Evolutionary conservation across 2,329 filamentous ascomycete genomes (phyloP), one percentile per base, ranked within the genome.

Genomic region (Colletotrichum destructivum): DNA sequence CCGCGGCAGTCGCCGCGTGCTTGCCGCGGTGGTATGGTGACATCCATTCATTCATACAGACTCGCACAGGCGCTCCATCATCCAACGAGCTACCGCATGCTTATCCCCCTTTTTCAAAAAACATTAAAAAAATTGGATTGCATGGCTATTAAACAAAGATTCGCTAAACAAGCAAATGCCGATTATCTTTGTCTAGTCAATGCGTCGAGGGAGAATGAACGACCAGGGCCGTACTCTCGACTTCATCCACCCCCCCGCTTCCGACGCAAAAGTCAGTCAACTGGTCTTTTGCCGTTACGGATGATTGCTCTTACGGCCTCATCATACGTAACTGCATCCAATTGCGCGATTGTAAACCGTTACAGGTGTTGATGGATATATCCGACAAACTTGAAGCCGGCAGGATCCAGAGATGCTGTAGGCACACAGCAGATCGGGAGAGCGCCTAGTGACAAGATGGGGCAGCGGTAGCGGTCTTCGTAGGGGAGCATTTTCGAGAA

Each of bases 11-110:
- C 16, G 49, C 57, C n/a, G 18, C 62, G 13, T 46, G 55, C 35
- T 49, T 31, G 47, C 63, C 35, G 18, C 21, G 35, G 42, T 42
- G 40, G 21, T 51, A 42, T 42, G 40, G 21, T 51, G 60, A 46
- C 49, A 60, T 16, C 26, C 31, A 35, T 55, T 31, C 65, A 26
- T 64, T 44, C 23, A 52, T 44, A 9, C 31, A 35, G 31, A 35
- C 21, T 46, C n/a, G 64, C 69, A 63, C 57, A 26, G 40, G 12
- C 23, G 13, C 55, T 54, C 42, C 46, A 49, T 51, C 66, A 64
- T 60, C 59, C 60, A 66, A 52, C 54, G 40, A 54, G 21, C 46
- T 23, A 44, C 46, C 38, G 40, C 46, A 44, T 66, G 15, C 31
- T 11, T 52, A 21, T 26, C 16, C 7, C 26, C 26, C 26, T 4